Conservation (phyloP, 352 stramenopile genomes). For the Aphanomyces astaci region DNA sequence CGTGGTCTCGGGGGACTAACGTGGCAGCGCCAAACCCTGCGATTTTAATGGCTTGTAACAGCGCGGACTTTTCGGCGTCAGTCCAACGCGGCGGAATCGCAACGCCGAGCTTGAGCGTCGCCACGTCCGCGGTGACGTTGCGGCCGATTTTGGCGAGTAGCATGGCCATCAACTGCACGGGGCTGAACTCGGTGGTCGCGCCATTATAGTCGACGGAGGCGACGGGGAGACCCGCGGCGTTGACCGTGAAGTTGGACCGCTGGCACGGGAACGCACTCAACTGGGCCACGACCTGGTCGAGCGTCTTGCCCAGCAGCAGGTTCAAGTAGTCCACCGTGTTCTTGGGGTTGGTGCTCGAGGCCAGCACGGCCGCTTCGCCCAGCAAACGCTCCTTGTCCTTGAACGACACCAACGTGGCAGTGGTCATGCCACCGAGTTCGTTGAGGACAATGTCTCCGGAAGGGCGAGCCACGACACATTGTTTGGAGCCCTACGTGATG, state of each 20-base stretch:
- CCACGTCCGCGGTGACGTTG: constrained; percentile 30
- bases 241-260: constrained; percentile 37
- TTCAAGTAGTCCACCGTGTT: constrained; percentile 75
- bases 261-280: constrained; percentile 40
- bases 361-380: constrained; percentile 76
- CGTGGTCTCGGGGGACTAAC: constrained; percentile 42
- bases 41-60: constrained; percentile 47
- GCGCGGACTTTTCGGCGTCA: constrained; percentile 38
- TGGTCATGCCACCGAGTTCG: constrained; percentile 82
- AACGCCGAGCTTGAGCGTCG: constrained; percentile 46
- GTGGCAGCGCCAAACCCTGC: constrained; percentile 47
- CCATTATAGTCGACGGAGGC: constrained; percentile 54
- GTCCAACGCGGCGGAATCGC: constrained; percentile 59
- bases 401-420: constrained; percentile 80
- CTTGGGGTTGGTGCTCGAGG: constrained; percentile 70
- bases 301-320: constrained; percentile 48
- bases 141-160: constrained; percentile 61
- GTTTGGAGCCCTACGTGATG: constrained; percentile 49
- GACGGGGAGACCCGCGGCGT: constrained; percentile 31
- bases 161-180: constrained; percentile 72
- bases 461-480: constrained; percentile 60
- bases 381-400: constrained; percentile 78
- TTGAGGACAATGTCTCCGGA: constrained; percentile 81
- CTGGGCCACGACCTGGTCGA: constrained; percentile 35
- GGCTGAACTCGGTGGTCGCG: constrained; percentile 42